Conservation (phyloP, 208 protist species). For the Phytomonas sp. region DNA sequence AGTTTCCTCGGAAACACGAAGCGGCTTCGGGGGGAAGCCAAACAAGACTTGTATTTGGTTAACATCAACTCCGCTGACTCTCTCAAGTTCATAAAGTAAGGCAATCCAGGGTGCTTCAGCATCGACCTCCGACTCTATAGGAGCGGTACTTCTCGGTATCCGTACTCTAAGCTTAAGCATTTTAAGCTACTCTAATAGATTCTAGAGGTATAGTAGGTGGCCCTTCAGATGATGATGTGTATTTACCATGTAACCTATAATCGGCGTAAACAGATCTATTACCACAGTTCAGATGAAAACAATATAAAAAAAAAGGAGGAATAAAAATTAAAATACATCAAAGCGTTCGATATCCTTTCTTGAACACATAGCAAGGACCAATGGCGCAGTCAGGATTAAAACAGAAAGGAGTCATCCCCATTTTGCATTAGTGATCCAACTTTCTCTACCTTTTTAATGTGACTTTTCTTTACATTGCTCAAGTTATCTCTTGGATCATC, state of each 20-base stretch:
- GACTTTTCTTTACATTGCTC: not conserved
- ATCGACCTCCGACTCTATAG: conserved; percentile 28
- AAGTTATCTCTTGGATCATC: not conserved
- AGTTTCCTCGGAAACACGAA: conserved; percentile 27
- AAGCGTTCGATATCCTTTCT: not conserved
- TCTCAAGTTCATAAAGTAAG: conserved; percentile 28
- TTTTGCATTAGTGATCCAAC: not conserved
- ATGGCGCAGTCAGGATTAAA: not conserved
- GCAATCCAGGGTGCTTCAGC: conserved; percentile 22
- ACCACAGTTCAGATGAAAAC: not conserved
- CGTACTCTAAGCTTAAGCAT: conserved; percentile 65
- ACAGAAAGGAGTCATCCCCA: not conserved
- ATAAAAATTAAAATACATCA: not conserved
- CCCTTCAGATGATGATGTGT: not conserved
- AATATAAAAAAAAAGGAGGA: not conserved
- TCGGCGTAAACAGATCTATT: not conserved
- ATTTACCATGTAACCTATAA: not conserved
- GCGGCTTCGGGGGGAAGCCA: conserved; percentile 73
- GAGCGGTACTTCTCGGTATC: conserved; percentile 32
- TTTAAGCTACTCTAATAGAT: not conserved
- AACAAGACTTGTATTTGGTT: conserved; percentile 42
- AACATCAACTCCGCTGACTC: conserved; percentile 21
- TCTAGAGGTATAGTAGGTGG: not conserved
- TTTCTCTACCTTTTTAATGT: not conserved
- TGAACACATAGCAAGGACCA: not conserved